phyloP scores from a whole-genome alignment of 345 rosid species.

The Eucalyptus cloeziana region DNA sequence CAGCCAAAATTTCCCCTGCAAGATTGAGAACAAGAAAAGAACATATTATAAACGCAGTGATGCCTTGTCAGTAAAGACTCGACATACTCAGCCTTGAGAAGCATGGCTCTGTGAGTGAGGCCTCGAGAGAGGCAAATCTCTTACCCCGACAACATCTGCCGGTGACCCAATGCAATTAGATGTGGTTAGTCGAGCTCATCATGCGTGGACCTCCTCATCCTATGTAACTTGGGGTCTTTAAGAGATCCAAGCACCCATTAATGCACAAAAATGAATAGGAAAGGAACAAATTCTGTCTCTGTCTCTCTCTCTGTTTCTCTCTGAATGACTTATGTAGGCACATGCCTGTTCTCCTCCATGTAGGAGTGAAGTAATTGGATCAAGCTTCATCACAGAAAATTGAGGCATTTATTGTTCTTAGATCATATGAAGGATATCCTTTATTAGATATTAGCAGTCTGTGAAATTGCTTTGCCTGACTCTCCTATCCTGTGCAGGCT shows the following conservation, averaged over 20 bases:
- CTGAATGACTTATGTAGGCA: neutral
- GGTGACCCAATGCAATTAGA: neutral
- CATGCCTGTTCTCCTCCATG: neutral
- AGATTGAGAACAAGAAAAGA: neutral
- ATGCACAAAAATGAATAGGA: neutral
- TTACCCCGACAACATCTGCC: neutral
- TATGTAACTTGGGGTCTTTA: neutral
- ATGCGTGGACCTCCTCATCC: neutral
- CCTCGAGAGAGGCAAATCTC: neutral
- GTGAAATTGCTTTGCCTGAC: neutral
- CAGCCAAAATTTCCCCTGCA: neutral
- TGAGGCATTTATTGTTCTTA: neutral
- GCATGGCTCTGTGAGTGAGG: neutral
- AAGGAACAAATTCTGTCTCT: neutral
- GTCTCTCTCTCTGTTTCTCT: neutral
- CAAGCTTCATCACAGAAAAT: neutral
- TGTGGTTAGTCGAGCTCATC: neutral
- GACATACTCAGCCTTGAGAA: neutral
- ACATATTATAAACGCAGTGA: neutral
- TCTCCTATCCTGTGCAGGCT: neutral
- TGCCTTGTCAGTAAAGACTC: neutral
- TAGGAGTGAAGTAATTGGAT: neutral
- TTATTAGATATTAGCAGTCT: neutral
- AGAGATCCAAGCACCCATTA: neutral
- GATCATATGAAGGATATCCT: neutral